Conservation (phyloP, 495 filamentous ascomycete species). For the Aspergillus diversus region DNA sequence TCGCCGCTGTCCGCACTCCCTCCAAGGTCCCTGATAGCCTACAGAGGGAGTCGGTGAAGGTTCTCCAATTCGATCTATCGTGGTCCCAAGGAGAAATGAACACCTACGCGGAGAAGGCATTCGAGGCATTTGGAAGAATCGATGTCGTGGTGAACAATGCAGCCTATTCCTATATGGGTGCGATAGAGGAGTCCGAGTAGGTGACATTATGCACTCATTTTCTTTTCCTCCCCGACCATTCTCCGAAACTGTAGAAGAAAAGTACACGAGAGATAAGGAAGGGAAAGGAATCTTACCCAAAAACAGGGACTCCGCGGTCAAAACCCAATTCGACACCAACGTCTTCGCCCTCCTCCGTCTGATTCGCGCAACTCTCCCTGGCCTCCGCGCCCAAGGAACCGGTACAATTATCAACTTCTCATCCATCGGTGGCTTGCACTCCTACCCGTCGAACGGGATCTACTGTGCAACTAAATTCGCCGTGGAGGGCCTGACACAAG, state of each 20-base stretch:
- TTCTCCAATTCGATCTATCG: slow-evolving; percentile 15
- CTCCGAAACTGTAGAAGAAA: no score
- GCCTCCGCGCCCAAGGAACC: slow-evolving; percentile 8
- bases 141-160: slow-evolving; percentile 16
- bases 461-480: slow-evolving; percentile 17
- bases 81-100: slow-evolving; percentile 11
- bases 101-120: slow-evolving; percentile 5
- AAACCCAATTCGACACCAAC: slow-evolving; percentile 14
- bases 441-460: slow-evolving; percentile 9
- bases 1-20: slow-evolving; percentile 15
- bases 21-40: slow-evolving; percentile 15
- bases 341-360: slow-evolving; percentile 15
- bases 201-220: not conserved
- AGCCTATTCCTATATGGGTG: slow-evolving; percentile 16
- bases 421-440: slow-evolving; percentile 10
- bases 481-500: slow-evolving; percentile 9
- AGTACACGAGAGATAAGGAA: no score
- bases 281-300: no score
- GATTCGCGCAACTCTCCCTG: not conserved
- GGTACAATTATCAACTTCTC: slow-evolving; percentile 19
- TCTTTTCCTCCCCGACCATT: no score
- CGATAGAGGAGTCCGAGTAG: slow-evolving; percentile 15
- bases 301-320: slow-evolving; percentile 12
- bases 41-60: not conserved
- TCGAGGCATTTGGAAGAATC: slow-evolving; percentile 5